Base-by-base conservation (phyloP, 2,329 filamentous ascomycete species). In the Mariannaea elegans region DNA sequence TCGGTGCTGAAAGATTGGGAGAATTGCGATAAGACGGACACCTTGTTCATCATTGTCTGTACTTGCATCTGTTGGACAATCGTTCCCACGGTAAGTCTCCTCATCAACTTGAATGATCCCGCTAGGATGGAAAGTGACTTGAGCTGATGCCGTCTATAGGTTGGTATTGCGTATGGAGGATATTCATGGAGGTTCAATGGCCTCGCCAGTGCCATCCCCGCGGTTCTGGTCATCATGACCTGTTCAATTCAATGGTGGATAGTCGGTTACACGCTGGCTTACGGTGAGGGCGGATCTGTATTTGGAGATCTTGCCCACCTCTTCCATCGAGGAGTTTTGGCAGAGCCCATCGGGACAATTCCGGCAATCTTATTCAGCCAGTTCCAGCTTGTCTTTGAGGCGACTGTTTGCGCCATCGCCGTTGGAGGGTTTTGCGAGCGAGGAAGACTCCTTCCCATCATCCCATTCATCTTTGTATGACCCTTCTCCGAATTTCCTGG, bases 1-100 rank as follows among this genome's bases (percentile, higher is more conserved):
- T 47, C 59, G 6, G 59, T 62, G 56, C 56, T 62, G 21, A 59
- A 63, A 44, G 50, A 64, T 19, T 64, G 62, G 62, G 62, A 38
- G 23, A 41, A 56, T 14, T 64, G 59, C 51, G 59, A 64, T 44
- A 56, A 44, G 56, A 62, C 52, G 18, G 62, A 64, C 56, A 64
- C 59, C 7, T 47, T 62, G 16, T 64, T 64, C 29, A 62, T 64
- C 32, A 45, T 64, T 14, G 38, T 64, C 55, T 64, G 62, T 32
- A 64, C 59, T 23, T 59, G 55, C 27, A 62, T 64, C n/a, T 64
- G 62, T 45, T 64, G 62, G 62, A 62, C 59, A 32, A 64, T 64
- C 31, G 59, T 64, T 7, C 62, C 62, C 4, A 62, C 62, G 32
- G 62, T 64, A 58, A 32, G 7, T 24, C 24, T 19, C 39, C 23